Percentiles rank a stretch among this genome's conserved stretches.
Evolutionary conservation across 805 yeast genomes (phyloP).

Genomic region (Yarrowia bubula): DNA sequence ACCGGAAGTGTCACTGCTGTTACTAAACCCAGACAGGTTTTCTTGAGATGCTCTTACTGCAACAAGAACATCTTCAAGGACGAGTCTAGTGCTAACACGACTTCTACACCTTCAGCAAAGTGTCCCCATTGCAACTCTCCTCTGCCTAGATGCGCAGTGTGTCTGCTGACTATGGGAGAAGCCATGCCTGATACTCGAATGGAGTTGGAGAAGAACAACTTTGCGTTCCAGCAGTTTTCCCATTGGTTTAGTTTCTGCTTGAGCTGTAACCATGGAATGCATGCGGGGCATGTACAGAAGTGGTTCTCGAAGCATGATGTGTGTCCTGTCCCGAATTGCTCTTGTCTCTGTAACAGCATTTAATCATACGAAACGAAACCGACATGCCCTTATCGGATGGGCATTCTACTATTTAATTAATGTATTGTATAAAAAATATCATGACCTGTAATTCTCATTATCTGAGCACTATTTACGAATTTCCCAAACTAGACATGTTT

Average conservation of each 20-base stretch:
- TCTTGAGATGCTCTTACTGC: conserved; percentile 78
- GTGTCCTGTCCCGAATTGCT: conserved; percentile 94
- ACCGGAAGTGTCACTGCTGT: conserved; percentile 49
- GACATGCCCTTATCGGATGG: too few species aligned
- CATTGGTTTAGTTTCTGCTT: conserved; percentile 92
- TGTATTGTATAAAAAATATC: too few species aligned
- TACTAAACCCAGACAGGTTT: conserved; percentile 69
- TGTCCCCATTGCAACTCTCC: conserved; percentile 89
- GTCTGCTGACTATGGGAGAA: conserved; percentile 74
- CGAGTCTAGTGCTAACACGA: background rate
- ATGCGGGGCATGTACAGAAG: conserved; percentile 91
- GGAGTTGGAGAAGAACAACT: conserved; percentile 31
- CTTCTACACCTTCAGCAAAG: background rate
- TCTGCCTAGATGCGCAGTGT: conserved; percentile 86
- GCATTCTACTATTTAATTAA: background rate
- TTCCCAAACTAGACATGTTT: too few species aligned
- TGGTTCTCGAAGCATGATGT: conserved; percentile 87
- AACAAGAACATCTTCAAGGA: conserved; percentile 47
- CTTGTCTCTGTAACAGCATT: conserved; percentile 66
- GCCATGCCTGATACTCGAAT: conserved; percentile 28
- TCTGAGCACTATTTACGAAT: too few species aligned
- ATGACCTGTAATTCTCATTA: too few species aligned
- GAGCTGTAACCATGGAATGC: conserved; percentile 90
- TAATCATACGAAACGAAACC: too few species aligned
- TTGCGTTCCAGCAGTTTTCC: conserved; percentile 45